These are phyloP conservation scores for Malus hybrid DNA, from an alignment of 331 rosid species.

Conservation along the genomic window DNA sequence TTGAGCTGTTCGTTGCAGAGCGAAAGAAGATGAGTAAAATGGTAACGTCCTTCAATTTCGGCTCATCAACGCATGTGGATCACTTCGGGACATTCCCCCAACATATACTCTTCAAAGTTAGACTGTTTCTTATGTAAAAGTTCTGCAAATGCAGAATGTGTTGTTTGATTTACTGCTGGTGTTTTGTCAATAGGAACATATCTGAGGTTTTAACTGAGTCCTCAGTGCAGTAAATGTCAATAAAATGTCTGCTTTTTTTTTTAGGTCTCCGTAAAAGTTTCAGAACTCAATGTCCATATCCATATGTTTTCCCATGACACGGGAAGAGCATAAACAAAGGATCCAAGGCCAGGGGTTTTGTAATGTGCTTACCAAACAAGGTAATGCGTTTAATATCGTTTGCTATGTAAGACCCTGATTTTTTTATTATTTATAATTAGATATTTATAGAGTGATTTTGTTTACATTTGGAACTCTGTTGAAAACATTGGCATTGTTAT, in stretches of 20 bases:
- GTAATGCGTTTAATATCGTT: too few relatives aligned
- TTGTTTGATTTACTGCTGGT: neutral
- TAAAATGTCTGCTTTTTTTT: too few relatives aligned
- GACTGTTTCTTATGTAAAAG: too few relatives aligned
- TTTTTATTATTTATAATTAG: too few relatives aligned
- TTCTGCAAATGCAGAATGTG: slow-evolving; percentile 13
- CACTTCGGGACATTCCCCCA: slow-evolving; percentile 45
- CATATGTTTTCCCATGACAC: neutral
- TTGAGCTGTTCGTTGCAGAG: slow-evolving; percentile 61
- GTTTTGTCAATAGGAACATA: neutral
- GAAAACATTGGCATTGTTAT: too few relatives aligned
- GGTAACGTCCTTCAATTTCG: slow-evolving; percentile 52
- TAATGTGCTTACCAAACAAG: too few relatives aligned
- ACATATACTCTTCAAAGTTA: slow-evolving; percentile 35
- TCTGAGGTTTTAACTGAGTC: neutral
- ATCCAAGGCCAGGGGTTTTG: too few relatives aligned
- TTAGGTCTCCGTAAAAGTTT: neutral
- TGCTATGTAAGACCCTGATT: too few relatives aligned
- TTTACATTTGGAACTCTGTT: too few relatives aligned
- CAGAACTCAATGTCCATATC: neutral
- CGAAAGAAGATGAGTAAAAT: slow-evolving; percentile 49
- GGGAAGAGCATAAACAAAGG: too few relatives aligned
- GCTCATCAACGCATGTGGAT: slow-evolving; percentile 66
- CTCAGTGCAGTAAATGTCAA: neutral
- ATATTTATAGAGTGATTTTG: too few relatives aligned